These are phyloP conservation scores for Mimosa pudica DNA, from an alignment of 306 rosid species.

Conservation along the genomic window DNA sequence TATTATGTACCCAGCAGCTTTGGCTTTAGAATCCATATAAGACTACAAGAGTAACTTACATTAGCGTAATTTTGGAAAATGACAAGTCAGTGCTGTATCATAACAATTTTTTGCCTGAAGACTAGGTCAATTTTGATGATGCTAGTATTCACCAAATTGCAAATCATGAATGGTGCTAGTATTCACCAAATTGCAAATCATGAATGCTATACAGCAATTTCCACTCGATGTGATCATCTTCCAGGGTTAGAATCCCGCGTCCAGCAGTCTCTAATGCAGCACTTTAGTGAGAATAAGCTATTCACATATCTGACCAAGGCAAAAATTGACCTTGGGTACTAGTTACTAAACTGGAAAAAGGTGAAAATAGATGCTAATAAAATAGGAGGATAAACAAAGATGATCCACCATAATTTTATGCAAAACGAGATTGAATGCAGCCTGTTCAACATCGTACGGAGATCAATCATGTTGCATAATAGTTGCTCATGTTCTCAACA, in stretches of 20 bases:
- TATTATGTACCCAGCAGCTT: conserved; percentile 33
- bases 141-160: conserved; percentile 34
- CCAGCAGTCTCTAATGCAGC: conserved; percentile 35
- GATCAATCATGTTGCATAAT: conserved; percentile 47
- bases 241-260: conserved; percentile 42
- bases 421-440: conserved; percentile 25
- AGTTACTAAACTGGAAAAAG: conserved; percentile 32
- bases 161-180: conserved; percentile 33
- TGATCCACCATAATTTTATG: conserved; percentile 22
- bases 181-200: conserved; percentile 36
- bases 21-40: conserved; percentile 11
- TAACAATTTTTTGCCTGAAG: conserved; percentile 31
- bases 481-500: conserved; percentile 53
- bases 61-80: conserved; percentile 23
- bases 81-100: conserved; percentile 17
- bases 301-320: conserved; percentile 48
- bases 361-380: conserved; percentile 8
- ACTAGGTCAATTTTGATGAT: conserved; percentile 33
- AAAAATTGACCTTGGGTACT: conserved; percentile 47
- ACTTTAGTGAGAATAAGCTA: conserved; percentile 45
- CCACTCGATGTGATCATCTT: conserved; percentile 27
- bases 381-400: conserved; percentile 24
- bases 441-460: conserved; percentile 35
- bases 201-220: conserved; percentile 27
- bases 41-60: neutral